Percentiles rank a stretch among this genome's conserved stretches.
Evolutionary conservation across 148 eudicot genomes (phyloP).

Genomic region (Amaranthus hypochondriacus): DNA sequence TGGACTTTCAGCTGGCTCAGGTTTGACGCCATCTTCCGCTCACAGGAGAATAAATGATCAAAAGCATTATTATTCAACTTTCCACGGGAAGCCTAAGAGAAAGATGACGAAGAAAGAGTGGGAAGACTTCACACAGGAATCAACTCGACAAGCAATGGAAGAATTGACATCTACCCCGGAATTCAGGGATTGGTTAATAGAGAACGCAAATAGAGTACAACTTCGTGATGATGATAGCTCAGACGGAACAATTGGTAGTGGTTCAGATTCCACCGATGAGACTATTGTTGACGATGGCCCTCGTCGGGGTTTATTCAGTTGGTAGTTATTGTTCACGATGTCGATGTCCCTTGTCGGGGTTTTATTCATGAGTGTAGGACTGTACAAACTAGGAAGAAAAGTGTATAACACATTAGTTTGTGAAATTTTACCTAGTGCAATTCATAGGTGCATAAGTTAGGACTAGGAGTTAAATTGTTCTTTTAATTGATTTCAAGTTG

Average conservation of each 20-base stretch:
- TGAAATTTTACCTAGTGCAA: neutral
- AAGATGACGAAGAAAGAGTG: conserved; percentile 69
- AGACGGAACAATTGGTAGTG: conserved; percentile 51
- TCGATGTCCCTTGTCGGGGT: conserved; percentile 24
- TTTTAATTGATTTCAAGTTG: neutral
- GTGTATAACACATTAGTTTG: neutral
- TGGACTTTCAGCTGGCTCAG: conserved; percentile 23
- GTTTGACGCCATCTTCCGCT: conserved; percentile 34
- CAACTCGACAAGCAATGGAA: conserved; percentile 53
- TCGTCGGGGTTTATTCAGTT: conserved; percentile 21
- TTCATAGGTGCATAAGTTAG: neutral
- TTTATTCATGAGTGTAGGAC: conserved; percentile 2
- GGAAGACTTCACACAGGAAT: conserved; percentile 56
- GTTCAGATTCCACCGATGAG: conserved; percentile 65
- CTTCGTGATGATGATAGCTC: conserved; percentile 47
- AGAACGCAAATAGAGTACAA: conserved; percentile 54
- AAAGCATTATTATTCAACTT: conserved; percentile 56
- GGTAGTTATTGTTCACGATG: conserved; percentile 25
- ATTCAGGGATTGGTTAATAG: conserved; percentile 64
- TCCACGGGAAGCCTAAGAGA: conserved; percentile 51
- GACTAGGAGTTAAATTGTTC: neutral
- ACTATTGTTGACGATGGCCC: conserved; percentile 32
- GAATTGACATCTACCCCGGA: conserved; percentile 66
- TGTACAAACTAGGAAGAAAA: conserved; percentile 7
- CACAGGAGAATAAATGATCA: conserved; percentile 19